phyloP scores from a whole-genome alignment of 2,329 filamentous ascomycete species.

The Plenodomus lindquistii region DNA sequence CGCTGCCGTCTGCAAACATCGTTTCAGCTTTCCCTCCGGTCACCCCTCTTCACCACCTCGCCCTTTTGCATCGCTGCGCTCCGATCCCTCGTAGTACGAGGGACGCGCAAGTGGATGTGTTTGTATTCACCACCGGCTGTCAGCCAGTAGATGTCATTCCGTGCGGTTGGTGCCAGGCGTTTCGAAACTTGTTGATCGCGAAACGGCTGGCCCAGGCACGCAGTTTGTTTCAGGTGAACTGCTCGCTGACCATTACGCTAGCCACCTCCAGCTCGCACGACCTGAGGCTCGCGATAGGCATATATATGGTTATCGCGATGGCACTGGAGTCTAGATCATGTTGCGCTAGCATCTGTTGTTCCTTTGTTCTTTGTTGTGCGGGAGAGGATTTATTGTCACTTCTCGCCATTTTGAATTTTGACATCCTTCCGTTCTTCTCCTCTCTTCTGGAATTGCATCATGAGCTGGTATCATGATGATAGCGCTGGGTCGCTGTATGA shows the following conservation, averaged over 20 bases:
- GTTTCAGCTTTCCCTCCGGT: slow-evolving; percentile 14
- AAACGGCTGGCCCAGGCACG: slow-evolving; percentile 13
- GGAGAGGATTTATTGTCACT: too few species aligned
- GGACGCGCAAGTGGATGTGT: background rate
- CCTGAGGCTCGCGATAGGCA: slow-evolving; percentile 3
- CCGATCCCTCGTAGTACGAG: background rate
- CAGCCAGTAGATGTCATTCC: slow-evolving; percentile 7
- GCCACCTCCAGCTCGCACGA: background rate
- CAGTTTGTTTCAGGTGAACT: slow-evolving; percentile 33
- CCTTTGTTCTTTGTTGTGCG: background rate
- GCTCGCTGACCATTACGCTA: slow-evolving; percentile 16
- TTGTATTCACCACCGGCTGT: background rate
- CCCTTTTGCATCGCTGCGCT: background rate
- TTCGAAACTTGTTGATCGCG: slow-evolving; percentile 26
- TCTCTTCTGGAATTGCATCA: slow-evolving; percentile 6
- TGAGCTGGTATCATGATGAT: slow-evolving; percentile 7
- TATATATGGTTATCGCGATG: background rate
- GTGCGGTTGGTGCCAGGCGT: slow-evolving; percentile 11
- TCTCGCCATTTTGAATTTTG: background rate
- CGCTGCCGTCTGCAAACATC: slow-evolving; percentile 2
- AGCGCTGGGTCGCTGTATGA: slow-evolving; percentile 17
- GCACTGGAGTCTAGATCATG: background rate
- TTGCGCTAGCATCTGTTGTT: background rate
- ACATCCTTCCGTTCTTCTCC: background rate
- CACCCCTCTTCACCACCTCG: slow-evolving; percentile 7